These are phyloP conservation scores for Auricularia auricula-judae DNA, from an alignment of 768 basidiomycete genomes.

Conservation along the genomic window DNA sequence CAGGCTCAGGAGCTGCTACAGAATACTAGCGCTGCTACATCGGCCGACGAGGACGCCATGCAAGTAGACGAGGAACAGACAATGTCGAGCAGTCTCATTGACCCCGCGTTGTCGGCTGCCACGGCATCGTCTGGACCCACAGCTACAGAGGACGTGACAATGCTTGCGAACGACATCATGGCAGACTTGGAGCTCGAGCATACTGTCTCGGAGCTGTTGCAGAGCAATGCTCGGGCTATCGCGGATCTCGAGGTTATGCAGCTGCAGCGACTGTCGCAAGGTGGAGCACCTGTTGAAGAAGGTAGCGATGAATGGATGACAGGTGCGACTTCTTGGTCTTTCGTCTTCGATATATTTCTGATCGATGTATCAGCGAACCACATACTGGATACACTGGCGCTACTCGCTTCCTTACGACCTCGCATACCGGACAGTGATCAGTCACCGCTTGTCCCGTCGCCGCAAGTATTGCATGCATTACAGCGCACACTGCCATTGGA, in stretches of 20 bases:
- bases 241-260: constrained; percentile 57
- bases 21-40: constrained; percentile 11
- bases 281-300: constrained; percentile 28
- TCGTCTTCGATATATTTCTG: background rate
- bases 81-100: constrained; percentile 5
- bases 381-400: constrained; percentile 56
- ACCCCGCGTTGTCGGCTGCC: constrained; percentile 7
- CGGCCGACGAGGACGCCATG: constrained; percentile 11
- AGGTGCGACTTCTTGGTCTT: constrained; percentile 37
- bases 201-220: constrained; percentile 57
- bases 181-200: constrained; percentile 54
- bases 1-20: constrained; percentile 9
- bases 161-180: constrained; percentile 36
- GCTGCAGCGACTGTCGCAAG: constrained; percentile 33
- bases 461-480: constrained; percentile 55
- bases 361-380: constrained; percentile 42
- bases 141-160: constrained; percentile 33
- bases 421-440: constrained; percentile 33
- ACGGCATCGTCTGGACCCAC: constrained; percentile 11
- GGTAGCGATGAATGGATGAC: constrained; percentile 77
- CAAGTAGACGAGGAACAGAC: background rate
- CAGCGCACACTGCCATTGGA: constrained; percentile 56
- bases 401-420: constrained; percentile 64
- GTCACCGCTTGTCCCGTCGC: constrained; percentile 47
- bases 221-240: constrained; percentile 54